Evolutionary conservation across 495 filamentous ascomycete genomes (phyloP).

Genomic region (Halenospora varia): DNA sequence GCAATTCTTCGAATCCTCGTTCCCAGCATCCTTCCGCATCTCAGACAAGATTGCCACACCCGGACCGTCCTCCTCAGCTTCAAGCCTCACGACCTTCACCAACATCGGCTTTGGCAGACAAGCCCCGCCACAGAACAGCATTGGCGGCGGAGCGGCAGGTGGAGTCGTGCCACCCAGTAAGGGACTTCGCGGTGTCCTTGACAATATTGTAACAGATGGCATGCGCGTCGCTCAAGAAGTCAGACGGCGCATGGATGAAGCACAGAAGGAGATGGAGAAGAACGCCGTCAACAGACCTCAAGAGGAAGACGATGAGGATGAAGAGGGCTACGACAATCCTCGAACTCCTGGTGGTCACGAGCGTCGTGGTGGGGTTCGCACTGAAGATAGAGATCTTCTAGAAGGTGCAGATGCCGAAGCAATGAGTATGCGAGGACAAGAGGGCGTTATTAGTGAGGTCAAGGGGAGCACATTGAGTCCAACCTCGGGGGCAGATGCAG

Average conservation of each 20-base stretch:
- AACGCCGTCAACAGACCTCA: conserved; percentile 60
- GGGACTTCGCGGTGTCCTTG: conserved; percentile 84
- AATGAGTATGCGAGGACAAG: conserved; percentile 24
- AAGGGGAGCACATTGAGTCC: conserved; percentile 16
- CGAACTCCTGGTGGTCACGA: conserved; percentile 33
- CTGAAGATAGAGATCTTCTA: conserved; percentile 72
- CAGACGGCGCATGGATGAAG: conserved; percentile 86
- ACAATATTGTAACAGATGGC: conserved; percentile 95
- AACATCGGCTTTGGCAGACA: conserved; percentile 54
- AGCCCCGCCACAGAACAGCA: conserved; percentile 27
- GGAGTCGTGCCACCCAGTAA: conserved; percentile 53
- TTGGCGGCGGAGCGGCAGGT: conserved; percentile 32
- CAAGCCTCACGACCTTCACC: conserved; percentile 76
- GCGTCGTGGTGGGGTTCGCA: conserved; percentile 59
- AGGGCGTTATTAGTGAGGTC: conserved; percentile 11
- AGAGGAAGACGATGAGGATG: conserved; percentile 74
- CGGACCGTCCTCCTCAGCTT: conserved; percentile 36
- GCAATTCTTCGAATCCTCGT: conserved; percentile 86
- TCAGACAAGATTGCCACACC: conserved; percentile 39
- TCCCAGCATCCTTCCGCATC: conserved; percentile 61
- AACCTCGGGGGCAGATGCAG: neutral
- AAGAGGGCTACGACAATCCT: conserved; percentile 54
- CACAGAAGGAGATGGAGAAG: conserved; percentile 77
- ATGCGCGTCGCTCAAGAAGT: conserved; percentile 94
- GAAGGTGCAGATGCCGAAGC: conserved; percentile 75